phyloP scores from a whole-genome alignment of 2,329 filamentous ascomycete genomes.

The Lecanicillium sp. region DNA sequence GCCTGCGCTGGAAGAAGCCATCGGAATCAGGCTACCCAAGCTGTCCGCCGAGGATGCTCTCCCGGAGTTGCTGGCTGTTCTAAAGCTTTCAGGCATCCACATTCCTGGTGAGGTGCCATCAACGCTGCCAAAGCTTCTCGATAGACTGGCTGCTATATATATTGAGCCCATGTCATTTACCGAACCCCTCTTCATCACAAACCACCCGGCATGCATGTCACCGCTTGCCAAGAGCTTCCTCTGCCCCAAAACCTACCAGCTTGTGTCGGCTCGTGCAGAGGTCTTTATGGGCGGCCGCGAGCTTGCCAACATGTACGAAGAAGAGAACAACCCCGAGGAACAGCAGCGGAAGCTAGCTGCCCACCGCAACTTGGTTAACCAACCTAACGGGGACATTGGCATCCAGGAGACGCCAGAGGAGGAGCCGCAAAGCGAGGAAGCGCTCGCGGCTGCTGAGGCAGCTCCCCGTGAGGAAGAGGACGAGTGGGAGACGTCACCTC shows the following conservation, averaged over 20 bases:
- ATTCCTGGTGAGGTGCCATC: constrained; percentile 56
- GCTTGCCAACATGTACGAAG: constrained; percentile 94
- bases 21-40: constrained; percentile 59
- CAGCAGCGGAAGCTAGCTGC: constrained; percentile 75
- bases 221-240: constrained; percentile 82
- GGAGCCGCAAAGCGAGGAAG: constrained; percentile 1
- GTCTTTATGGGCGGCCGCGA: constrained; percentile 76
- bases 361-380: constrained; percentile 34
- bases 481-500: constrained; percentile 36
- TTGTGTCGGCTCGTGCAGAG: constrained; percentile 74
- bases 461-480: constrained; percentile 23
- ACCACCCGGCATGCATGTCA: constrained; percentile 86
- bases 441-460: constrained; percentile 7
- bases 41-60: constrained; percentile 49
- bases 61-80: constrained; percentile 42
- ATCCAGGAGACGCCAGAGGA: constrained; percentile 15
- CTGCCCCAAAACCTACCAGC: constrained; percentile 60
- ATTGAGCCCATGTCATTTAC: constrained; percentile 68
- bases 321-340: constrained; percentile 87
- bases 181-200: constrained; percentile 72
- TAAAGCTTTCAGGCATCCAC: constrained; percentile 52
- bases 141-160: constrained; percentile 67
- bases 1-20: constrained; percentile 62
- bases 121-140: constrained; percentile 64
- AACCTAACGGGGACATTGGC: constrained; percentile 21